A percentile compares a stretch with the other conserved stretches of the same genome.
Conservation (phyloP, 306 rosid species). For the Hippophae tibetana region DNA sequence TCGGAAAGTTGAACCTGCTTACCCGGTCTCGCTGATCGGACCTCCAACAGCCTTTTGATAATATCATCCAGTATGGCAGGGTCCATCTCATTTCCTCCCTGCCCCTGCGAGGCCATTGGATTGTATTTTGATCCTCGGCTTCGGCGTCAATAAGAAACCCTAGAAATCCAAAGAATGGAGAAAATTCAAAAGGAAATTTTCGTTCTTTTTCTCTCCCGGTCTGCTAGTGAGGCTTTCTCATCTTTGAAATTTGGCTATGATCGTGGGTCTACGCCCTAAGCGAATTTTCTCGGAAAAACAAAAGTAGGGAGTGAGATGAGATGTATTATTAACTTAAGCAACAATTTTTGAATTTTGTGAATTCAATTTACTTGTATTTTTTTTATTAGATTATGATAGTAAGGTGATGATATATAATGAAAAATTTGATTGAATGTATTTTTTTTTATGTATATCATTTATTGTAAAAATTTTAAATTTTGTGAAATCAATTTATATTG, state of each 20-base stretch:
- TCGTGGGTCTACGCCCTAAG: neutral
- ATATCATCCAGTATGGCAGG: constrained; percentile 78
- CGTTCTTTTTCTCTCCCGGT: neutral
- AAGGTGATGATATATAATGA: too few species aligned
- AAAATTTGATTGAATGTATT: too few species aligned
- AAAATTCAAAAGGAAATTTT: too few species aligned
- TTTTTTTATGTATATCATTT: too few species aligned
- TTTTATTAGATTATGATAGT: too few species aligned
- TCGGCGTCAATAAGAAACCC: constrained; percentile 2
- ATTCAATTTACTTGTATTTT: too few species aligned
- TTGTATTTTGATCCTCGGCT: constrained; percentile 15
- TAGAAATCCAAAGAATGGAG: neutral
- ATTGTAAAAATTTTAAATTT: too few species aligned
- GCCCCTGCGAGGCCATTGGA: constrained; percentile 52
- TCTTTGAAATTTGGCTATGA: constrained; percentile 7
- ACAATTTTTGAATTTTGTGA: too few species aligned
- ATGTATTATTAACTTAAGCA: too few species aligned
- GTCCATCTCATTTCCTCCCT: constrained; percentile 38
- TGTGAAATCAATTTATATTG: too few species aligned
- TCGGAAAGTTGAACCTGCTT: constrained; percentile 91
- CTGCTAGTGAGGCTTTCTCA: constrained; percentile 7
- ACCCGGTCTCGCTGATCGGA: constrained; percentile 68
- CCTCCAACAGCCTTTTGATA: constrained; percentile 73
- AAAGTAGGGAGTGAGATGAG: too few species aligned
- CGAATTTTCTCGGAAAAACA: too few species aligned